phyloP scores from a whole-genome alignment of 176 grass and related monocot genomes.

The Lolium perenne region DNA sequence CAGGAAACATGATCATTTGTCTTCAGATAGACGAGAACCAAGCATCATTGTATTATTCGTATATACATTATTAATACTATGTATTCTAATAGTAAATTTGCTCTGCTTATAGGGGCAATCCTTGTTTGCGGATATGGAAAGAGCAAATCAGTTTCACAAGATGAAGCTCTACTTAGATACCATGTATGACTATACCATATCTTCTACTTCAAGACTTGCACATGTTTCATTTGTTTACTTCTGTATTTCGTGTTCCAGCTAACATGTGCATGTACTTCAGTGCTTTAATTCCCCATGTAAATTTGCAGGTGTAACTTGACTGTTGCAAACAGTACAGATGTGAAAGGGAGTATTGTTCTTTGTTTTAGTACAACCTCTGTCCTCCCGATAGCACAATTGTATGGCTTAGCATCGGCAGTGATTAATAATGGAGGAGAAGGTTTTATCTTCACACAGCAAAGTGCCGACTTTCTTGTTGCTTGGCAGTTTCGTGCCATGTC shows the following conservation, averaged over 20 bases:
- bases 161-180: neutral
- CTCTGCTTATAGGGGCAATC: constrained; percentile 22
- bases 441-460: constrained; percentile 51
- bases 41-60: neutral
- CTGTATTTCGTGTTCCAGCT: neutral
- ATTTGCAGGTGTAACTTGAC: constrained; percentile 35
- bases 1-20: neutral
- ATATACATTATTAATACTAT: neutral
- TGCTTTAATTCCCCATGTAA: neutral
- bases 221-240: constrained; percentile 8
- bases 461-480: neutral
- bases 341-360: constrained; percentile 39
- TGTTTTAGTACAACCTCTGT: constrained; percentile 24
- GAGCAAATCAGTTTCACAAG: constrained; percentile 28
- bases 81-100: neutral
- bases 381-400: neutral
- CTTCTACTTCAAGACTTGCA: neutral
- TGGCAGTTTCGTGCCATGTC: neutral
- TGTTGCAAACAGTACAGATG: constrained; percentile 18
- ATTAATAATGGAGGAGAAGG: constrained; percentile 24
- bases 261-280: neutral
- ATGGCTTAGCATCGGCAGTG: constrained; percentile 23
- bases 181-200: constrained; percentile 22
- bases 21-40: neutral
- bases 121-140: neutral